Evolutionary conservation across 345 rosid species (phyloP).

Genomic region (Syzygium aromaticum): DNA sequence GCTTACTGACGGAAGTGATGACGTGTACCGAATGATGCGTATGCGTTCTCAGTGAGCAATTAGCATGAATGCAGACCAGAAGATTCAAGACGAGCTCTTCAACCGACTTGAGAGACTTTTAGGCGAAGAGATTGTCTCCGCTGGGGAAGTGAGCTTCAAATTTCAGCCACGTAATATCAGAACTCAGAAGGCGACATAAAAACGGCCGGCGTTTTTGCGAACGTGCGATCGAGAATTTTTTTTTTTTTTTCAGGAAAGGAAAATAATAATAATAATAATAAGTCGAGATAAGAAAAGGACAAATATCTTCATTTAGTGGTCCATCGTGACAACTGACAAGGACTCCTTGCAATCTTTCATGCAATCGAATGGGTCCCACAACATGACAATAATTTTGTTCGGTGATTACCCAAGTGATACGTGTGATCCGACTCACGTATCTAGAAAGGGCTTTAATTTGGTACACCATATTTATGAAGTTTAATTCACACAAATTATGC

Average conservation of each 20-base stretch:
- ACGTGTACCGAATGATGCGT: background rate
- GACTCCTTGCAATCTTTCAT: no score
- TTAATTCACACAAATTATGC: background rate
- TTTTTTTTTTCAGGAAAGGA: background rate
- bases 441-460: background rate
- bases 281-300: background rate
- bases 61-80: background rate
- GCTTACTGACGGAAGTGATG: background rate
- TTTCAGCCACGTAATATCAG: background rate
- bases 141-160: background rate
- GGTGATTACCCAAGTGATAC: background rate
- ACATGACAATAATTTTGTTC: background rate
- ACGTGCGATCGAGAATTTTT: background rate
- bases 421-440: background rate
- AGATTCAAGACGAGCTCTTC: background rate
- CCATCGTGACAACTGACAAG: background rate
- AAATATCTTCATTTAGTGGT: background rate
- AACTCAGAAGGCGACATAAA: background rate
- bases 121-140: background rate
- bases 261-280: background rate
- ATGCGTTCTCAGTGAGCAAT: no score
- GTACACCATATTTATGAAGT: background rate
- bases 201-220: background rate
- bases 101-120: background rate
- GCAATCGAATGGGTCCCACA: background rate